Evolutionary conservation across 176 grass and related monocot genomes (phyloP).

Genomic region (Avena eriantha): DNA sequence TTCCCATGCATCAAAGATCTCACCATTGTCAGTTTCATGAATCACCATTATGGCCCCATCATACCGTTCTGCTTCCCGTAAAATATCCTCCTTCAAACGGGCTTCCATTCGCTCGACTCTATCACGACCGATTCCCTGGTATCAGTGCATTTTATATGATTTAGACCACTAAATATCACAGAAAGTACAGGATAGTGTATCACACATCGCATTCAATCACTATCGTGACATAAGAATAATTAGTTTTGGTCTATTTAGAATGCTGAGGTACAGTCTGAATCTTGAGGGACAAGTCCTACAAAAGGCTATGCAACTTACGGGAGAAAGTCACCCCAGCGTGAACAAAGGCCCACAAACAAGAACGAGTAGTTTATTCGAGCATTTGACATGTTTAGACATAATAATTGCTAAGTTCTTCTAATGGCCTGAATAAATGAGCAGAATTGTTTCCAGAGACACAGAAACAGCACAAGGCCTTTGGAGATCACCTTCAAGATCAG

Average conservation of each 20-base stretch:
- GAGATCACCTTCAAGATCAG: constrained; percentile 24
- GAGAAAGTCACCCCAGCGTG: neutral
- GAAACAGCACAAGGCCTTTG: constrained; percentile 21
- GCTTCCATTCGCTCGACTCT: constrained; percentile 99
- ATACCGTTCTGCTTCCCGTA: constrained; percentile 79
- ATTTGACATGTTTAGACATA: constrained; percentile 33
- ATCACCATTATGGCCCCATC: constrained; percentile 92
- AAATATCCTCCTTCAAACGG: constrained; percentile 94
- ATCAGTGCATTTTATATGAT: constrained; percentile 36
- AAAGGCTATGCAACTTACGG: neutral
- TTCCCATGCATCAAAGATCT: constrained; percentile 98
- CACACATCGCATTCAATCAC: constrained; percentile 20
- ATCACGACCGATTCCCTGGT: constrained; percentile 82
- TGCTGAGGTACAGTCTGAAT: neutral
- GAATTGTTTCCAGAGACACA: constrained; percentile 10
- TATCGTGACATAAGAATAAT: neutral
- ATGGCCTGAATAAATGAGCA: constrained; percentile 30
- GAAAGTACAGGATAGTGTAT: constrained; percentile 22
- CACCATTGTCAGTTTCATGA: constrained; percentile 82
- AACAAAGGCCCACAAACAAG: constrained; percentile 1
- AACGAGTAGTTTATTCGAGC: neutral
- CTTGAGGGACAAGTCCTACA: neutral
- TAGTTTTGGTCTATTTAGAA: constrained; percentile 21
- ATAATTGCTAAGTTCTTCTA: constrained; percentile 26
- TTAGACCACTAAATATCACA: constrained; percentile 13